phyloP scores from a whole-genome alignment of 139 green algal species.

The Micractinium sp. region DNA sequence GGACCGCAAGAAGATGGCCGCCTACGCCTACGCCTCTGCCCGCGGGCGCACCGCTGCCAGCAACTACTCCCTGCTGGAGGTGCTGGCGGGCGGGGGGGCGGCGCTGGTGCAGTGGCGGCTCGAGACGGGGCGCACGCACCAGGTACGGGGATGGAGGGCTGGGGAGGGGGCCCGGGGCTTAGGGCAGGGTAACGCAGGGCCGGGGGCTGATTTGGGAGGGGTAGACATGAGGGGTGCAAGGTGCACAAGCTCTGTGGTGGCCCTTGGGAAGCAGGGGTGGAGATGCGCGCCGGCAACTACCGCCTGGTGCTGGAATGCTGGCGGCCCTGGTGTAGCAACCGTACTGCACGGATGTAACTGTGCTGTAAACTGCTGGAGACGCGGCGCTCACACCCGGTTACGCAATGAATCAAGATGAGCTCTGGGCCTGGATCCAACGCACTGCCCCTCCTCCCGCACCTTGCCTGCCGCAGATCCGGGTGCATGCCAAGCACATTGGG shows the following conservation, averaged over 20 bases:
- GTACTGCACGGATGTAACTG: no score
- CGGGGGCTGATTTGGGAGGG: no score
- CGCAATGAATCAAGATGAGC: not conserved
- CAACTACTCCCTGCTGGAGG: constrained; percentile 80
- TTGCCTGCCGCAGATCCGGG: constrained; percentile 77
- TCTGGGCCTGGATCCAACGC: not conserved
- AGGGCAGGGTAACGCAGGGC: no score
- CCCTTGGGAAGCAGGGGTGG: no score
- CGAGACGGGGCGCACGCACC: constrained; percentile 95
- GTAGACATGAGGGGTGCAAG: no score
- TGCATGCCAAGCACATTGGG: constrained; percentile 87
- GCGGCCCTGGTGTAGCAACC: no score
- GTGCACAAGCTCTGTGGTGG: no score
- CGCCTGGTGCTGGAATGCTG: no score
- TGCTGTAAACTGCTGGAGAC: no score
- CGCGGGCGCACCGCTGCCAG: constrained; percentile 70
- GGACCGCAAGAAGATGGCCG: constrained; percentile 83
- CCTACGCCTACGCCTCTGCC: constrained; percentile 55
- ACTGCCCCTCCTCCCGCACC: not conserved
- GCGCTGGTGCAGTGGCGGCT: constrained; percentile 92
- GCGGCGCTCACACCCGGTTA: no score
- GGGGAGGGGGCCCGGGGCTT: no score
- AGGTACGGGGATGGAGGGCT: not conserved
- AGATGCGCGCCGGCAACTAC: no score
- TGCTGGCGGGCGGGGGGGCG: constrained; percentile 73